These are phyloP conservation scores for Apiotrichum porosum DNA, from an alignment of 1,284 basidiomycete species.

Conservation along the genomic window DNA sequence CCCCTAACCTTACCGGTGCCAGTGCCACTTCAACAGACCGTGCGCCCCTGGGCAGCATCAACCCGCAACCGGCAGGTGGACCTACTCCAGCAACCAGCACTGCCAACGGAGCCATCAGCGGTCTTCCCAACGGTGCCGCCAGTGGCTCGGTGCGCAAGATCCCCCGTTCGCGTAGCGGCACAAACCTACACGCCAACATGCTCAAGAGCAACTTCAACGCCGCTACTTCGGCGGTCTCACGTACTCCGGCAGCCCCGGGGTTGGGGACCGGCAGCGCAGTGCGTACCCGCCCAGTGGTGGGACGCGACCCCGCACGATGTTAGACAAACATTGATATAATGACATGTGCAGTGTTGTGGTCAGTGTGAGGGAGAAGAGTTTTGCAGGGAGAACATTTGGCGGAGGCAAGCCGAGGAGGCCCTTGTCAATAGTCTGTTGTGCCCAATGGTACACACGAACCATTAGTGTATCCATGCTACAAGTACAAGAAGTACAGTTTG, in stretches of 20 bases:
- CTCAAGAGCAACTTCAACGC: constrained; percentile 6
- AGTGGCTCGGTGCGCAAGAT: not conserved
- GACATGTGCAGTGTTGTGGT: too few relatives aligned
- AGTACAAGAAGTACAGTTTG: too few relatives aligned
- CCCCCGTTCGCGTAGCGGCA: not conserved
- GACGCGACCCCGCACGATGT: constrained; percentile 1
- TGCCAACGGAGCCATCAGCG: too few relatives aligned
- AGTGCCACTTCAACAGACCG: not conserved
- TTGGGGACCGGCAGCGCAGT: not conserved
- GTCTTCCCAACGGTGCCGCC: not conserved
- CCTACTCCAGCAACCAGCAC: too few relatives aligned
- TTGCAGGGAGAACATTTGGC: too few relatives aligned
- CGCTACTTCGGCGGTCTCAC: too few relatives aligned
- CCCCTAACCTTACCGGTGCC: not conserved
- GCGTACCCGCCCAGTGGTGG: not conserved
- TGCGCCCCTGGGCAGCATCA: constrained; percentile 18
- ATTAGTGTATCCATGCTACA: too few relatives aligned
- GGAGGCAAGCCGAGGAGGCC: too few relatives aligned
- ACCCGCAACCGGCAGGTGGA: not conserved
- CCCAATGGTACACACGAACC: too few relatives aligned
- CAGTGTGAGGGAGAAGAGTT: too few relatives aligned
- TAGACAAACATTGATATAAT: not conserved
- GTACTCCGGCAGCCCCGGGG: not conserved
- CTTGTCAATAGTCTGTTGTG: too few relatives aligned
- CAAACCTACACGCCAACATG: constrained; percentile 2